Evolutionary conservation across 2,329 filamentous ascomycete genomes (phyloP).

Genomic region (Gaeumannomyces tritici): DNA sequence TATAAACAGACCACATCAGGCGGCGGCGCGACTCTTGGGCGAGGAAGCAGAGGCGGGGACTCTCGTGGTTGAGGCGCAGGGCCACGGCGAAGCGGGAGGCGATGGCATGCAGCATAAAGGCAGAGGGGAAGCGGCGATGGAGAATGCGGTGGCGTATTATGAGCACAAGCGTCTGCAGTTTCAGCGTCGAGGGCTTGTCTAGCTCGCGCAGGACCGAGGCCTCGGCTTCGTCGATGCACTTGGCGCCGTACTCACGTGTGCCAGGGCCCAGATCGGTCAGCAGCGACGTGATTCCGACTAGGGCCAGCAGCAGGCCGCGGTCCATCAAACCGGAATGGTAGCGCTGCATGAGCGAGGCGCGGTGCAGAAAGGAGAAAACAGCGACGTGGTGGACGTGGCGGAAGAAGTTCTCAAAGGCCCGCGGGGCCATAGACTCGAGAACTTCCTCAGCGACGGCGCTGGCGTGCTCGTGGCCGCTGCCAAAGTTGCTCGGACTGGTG

Average conservation of each 20-base stretch:
- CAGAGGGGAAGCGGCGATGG: conserved; percentile 31
- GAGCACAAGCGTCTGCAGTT: conserved; percentile 37
- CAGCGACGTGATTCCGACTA: conserved; percentile 46
- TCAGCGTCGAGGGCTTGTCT: conserved; percentile 45
- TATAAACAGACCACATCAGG: conserved; percentile 39
- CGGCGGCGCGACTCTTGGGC: conserved; percentile 33
- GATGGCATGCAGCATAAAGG: conserved; percentile 36
- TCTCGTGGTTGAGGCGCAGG: conserved; percentile 38
- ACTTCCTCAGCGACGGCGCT: conserved; percentile 23
- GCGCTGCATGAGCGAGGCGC: conserved; percentile 49
- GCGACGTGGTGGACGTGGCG: conserved; percentile 50
- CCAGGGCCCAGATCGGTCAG: conserved; percentile 41
- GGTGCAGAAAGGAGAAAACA: conserved; percentile 48
- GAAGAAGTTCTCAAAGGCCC: conserved; percentile 48
- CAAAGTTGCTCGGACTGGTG: conserved; percentile 10
- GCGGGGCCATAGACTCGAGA: conserved; percentile 38
- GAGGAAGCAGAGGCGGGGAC: conserved; percentile 30
- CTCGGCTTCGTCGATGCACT: conserved; percentile 46
- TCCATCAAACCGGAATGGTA: conserved; percentile 48
- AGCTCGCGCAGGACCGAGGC: conserved; percentile 41
- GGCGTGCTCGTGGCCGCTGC: conserved; percentile 9
- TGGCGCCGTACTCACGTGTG: conserved; percentile 40
- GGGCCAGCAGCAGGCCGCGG: conserved; percentile 39
- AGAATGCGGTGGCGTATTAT: conserved; percentile 38
- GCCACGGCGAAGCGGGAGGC: conserved; percentile 38